A percentile compares a stretch with the other conserved stretches of the same genome.
Conservation (phyloP, 176 grass and related monocot species). For the Aegilops sharonensis region DNA sequence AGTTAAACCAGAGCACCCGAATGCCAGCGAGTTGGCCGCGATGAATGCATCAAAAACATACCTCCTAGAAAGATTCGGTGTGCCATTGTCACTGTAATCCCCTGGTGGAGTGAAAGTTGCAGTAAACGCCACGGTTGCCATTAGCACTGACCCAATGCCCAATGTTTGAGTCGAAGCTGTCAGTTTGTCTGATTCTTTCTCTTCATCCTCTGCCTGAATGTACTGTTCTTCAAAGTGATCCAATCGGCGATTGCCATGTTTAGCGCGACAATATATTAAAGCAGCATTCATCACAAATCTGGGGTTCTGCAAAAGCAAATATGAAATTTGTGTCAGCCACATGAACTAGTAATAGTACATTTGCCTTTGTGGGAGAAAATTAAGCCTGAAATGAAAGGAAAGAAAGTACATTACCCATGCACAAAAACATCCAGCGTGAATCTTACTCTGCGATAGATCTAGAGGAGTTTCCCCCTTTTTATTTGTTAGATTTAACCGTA, state of each 20-base stretch:
- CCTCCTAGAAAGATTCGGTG: neutral
- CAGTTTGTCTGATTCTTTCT: constrained; percentile 22
- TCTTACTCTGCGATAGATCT: neutral
- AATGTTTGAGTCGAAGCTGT: constrained; percentile 18
- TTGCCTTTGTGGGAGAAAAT: too few relatives aligned
- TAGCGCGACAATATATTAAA: neutral
- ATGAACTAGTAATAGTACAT: too few relatives aligned
- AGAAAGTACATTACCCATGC: too few relatives aligned
- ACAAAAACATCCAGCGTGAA: constrained; percentile 1
- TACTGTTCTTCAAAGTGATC: constrained; percentile 27
- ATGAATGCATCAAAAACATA: neutral
- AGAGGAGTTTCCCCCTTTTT: constrained; percentile 20
- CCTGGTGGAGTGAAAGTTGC: constrained; percentile 4
- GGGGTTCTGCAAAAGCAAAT: neutral
- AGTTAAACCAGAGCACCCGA: neutral
- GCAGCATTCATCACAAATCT: neutral
- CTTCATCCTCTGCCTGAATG: neutral
- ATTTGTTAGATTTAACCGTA: constrained; percentile 22
- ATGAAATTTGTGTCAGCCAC: too few relatives aligned
- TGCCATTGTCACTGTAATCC: constrained; percentile 13
- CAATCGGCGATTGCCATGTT: neutral
- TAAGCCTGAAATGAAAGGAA: too few relatives aligned
- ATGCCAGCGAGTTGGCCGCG: neutral
- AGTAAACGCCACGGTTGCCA: constrained; percentile 5
- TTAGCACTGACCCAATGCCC: constrained; percentile 7